A percentile compares a stretch with the other conserved stretches of the same genome.
phyloP scores from a whole-genome alignment of 257 asterid genomes.

The Hygrophila difformis region DNA sequence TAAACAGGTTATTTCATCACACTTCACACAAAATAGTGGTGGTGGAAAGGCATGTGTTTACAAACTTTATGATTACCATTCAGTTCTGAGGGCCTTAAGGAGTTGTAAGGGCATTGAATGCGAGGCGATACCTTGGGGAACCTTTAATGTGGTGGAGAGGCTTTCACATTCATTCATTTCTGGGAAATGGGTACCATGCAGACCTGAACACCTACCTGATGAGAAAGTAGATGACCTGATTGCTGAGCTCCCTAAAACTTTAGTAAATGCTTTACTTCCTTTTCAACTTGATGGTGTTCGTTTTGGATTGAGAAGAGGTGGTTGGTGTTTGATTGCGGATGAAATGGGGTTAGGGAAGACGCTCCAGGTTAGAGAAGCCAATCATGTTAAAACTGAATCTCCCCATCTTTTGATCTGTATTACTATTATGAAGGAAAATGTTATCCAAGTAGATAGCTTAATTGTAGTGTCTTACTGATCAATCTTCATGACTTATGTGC shows the following conservation, averaged over 20 bases:
- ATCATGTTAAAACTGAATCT: not conserved
- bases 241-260: conserved; percentile 47
- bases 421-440: not conserved
- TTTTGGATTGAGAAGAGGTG: conserved; percentile 88
- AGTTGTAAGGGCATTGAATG: conserved; percentile 46
- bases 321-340: conserved; percentile 93
- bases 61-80: conserved; percentile 53
- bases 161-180: conserved; percentile 49
- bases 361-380: conserved; percentile 49
- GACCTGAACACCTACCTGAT: conserved; percentile 82
- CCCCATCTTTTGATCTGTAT: not conserved
- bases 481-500: conserved; percentile 10
- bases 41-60: conserved; percentile 75
- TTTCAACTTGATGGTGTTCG: conserved; percentile 91
- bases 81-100: conserved; percentile 59
- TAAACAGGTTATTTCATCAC: conserved; percentile 53
- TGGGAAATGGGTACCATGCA: conserved; percentile 76
- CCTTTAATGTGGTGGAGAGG: conserved; percentile 65
- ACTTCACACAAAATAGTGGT: conserved; percentile 67
- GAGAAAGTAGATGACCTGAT: conserved; percentile 75
- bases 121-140: conserved; percentile 93
- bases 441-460: not conserved
- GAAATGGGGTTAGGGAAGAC: conserved; percentile 99
- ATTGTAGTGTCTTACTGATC: conserved; percentile 1
- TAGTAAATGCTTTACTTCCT: conserved; percentile 59